Evolutionary conservation across 139 green algal genomes (phyloP).

Genomic region (Penium margaritaceum): DNA sequence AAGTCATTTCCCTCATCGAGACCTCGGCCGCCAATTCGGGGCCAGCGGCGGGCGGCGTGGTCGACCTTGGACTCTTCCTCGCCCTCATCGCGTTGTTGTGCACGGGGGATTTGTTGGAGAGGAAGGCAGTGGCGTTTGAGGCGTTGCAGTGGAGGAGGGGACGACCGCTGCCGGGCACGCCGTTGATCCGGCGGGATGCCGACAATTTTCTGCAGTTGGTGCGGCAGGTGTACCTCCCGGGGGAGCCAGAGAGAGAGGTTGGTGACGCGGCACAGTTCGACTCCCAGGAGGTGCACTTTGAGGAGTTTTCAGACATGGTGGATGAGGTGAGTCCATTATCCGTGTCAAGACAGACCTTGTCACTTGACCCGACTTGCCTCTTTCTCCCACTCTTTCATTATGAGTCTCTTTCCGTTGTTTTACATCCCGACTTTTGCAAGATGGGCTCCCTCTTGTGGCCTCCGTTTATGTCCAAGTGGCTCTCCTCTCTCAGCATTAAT

Average conservation of each 20-base stretch:
- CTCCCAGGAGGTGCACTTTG: background rate
- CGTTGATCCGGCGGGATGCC: constrained; percentile 13
- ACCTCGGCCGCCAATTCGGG: no score
- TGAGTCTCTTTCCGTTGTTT: background rate
- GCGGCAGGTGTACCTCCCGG: constrained; percentile 24
- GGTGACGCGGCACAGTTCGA: background rate
- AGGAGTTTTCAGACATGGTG: background rate
- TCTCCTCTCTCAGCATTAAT: no score
- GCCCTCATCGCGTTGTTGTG: constrained; percentile 46
- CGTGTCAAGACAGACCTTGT: background rate
- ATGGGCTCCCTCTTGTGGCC: no score
- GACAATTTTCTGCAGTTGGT: constrained; percentile 18
- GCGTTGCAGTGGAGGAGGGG: constrained; percentile 11
- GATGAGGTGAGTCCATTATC: background rate
- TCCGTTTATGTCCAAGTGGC: no score
- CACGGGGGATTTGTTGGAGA: background rate
- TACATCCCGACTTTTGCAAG: background rate
- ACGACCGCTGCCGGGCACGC: background rate
- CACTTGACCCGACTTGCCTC: background rate
- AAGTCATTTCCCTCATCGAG: constrained; percentile 48
- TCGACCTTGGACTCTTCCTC: constrained; percentile 53
- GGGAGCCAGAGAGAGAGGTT: background rate
- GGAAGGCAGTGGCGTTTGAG: constrained; percentile 35
- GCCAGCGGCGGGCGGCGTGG: constrained; percentile 8
- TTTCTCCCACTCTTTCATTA: background rate